Base-by-base conservation (phyloP, 495 filamentous ascomycete species). In the Podospora bellae-mahoneyi region DNA sequence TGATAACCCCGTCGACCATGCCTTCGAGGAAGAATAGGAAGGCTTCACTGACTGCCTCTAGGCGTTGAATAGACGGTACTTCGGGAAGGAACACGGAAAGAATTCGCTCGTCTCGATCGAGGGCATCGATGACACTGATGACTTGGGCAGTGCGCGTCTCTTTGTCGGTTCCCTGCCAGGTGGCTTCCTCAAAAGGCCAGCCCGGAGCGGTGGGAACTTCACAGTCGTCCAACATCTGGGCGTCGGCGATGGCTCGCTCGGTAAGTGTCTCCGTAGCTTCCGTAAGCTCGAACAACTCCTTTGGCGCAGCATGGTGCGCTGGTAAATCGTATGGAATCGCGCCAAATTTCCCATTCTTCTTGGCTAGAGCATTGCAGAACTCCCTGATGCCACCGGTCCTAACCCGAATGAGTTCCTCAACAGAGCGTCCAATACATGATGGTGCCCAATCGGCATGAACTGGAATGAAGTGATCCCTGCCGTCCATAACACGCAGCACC, bases 381-480 rank as follows among this genome's bases (percentile, higher is more conserved):
- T 69, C 82, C 82, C 78, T 86, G 77, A 78, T 91, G 78, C 73
- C 93, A 23, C 89, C 88, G 67, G 95, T 91, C 0, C 95, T 93
- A 59, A 97, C 88, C 19, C 87, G 85, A 19, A 94, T 91, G 18
- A 99, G 84, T 70, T 95, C 91, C 62, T 91, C 88, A 54, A 98
- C 82, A 7, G 90, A 91, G 61, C 91, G 88, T 0, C 92, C 93
- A 64, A 97, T 93, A 70, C 88, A 91, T 0, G 91, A 93, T 26
- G 88, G 92, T 3, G 88, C 78, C 95, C 95, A 99, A 0, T 81
- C 78, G 0, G 87, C 94, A 3, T 83, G 85, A 7, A 96, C 82
- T 1, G 93, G 88, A 60, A 99, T 86, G 75, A 99, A 99, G 76
- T 97, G 90, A 69, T 99, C 95, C 62, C 92, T 85, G 2, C 95